A percentile compares a stretch with the other conserved stretches of the same genome.
Evolutionary conservation across 163 green algal species (phyloP).

Genomic region (Chlamydomonas reinhardtii): DNA sequence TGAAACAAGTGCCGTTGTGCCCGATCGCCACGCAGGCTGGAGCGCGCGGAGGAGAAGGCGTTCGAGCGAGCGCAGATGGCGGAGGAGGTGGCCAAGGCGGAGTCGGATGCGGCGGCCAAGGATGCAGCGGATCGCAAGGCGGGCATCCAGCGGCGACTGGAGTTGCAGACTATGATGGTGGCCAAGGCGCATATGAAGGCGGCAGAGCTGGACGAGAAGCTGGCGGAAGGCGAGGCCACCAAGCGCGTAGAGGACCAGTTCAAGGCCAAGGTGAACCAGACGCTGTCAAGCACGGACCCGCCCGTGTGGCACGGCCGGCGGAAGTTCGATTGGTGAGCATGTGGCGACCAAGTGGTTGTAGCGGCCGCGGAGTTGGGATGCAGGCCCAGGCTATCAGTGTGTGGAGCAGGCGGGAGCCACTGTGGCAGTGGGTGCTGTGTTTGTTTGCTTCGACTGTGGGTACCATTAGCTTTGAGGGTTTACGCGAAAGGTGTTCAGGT

Average conservation of each 20-base stretch:
- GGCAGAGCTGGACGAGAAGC: constrained; percentile 74
- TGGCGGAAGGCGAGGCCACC: constrained; percentile 82
- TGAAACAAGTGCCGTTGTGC: no score
- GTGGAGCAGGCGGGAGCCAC: neutral
- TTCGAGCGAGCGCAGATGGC: constrained; percentile 51
- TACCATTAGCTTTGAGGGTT: no score
- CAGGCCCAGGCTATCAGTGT: neutral
- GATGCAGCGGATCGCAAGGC: constrained; percentile 34
- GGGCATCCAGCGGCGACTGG: constrained; percentile 60
- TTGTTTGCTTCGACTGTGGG: no score
- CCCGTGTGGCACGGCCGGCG: constrained; percentile 53
- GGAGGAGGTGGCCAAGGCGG: constrained; percentile 30
- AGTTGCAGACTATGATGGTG: constrained; percentile 74
- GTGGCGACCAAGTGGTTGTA: neutral
- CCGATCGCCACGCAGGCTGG: constrained; percentile 15
- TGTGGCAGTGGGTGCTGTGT: neutral
- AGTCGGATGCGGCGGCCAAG: constrained; percentile 29
- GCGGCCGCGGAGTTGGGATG: neutral
- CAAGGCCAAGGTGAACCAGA: constrained; percentile 49
- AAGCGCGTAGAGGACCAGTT: constrained; percentile 64
- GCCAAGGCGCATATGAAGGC: constrained; percentile 67
- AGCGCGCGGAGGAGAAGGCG: constrained; percentile 42
- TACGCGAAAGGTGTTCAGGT: neutral
- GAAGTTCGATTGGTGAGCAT: constrained; percentile 53
- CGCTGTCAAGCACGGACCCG: constrained; percentile 46